Evolutionary conservation across 495 filamentous ascomycete genomes (phyloP).

Genomic region (Trichocladium uniseriatum): DNA sequence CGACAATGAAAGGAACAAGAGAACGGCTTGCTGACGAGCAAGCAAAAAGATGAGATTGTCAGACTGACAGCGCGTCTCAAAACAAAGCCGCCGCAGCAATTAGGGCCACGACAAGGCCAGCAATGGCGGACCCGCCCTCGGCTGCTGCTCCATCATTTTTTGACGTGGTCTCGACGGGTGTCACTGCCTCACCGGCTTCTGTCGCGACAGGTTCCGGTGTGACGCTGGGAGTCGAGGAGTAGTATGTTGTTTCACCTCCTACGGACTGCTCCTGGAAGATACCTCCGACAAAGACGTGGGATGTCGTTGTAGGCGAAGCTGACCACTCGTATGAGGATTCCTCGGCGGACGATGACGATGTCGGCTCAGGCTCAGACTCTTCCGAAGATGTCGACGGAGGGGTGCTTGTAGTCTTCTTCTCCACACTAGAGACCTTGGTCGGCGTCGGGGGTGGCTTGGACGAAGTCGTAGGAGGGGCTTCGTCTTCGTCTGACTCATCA

Average conservation of each 20-base stretch:
- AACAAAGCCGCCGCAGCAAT: constrained; percentile 38
- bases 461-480: neutral
- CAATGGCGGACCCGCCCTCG: constrained; percentile 34
- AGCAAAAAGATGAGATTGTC: too few species aligned
- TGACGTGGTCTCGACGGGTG: constrained; percentile 11
- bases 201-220: constrained; percentile 6
- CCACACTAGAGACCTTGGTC: constrained; percentile 8
- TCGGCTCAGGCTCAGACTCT: too few species aligned
- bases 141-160: constrained; percentile 32
- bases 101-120: constrained; percentile 39
- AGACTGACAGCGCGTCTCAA: too few species aligned
- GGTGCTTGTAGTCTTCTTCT: neutral
- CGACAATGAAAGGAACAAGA: neutral
- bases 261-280: constrained; percentile 30
- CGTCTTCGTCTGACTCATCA: neutral
- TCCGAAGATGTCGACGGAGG: constrained; percentile 9
- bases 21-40: too few species aligned
- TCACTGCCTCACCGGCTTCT: neutral
- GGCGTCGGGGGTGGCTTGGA: constrained; percentile 1
- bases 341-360: too few species aligned
- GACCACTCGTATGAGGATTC: too few species aligned
- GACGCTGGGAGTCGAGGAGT: neutral
- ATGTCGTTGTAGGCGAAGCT: too few species aligned
- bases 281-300: constrained; percentile 13
- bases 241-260: neutral